Evolutionary conservation across 352 stramenopile genomes (phyloP), one percentile per base, ranked within the genome.

Genomic region (Phytophthora sp.): DNA sequence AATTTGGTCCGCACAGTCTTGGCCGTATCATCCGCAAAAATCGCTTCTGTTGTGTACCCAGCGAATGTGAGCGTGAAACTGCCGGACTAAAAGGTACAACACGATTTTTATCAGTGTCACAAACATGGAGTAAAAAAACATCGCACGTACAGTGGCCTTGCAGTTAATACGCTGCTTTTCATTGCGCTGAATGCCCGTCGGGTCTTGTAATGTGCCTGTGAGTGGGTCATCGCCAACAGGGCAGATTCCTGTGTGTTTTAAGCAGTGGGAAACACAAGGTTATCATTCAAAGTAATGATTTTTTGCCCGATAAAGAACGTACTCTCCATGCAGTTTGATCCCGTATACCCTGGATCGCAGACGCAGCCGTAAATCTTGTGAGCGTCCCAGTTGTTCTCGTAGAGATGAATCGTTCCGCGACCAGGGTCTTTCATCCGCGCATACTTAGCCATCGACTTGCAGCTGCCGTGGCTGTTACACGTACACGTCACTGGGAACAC

Each of bases 61-160:
- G 79, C 74, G 61, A 94, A 97, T 2, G 81, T 90, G 16, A 98
- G 77, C 18, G 86, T 93, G 66, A 98, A 97, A 38, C 69, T 87
- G 3, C 89, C 89, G 3, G 79, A 84, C 78, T 87, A 57, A 18
- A 6, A 36, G 13, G 12, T 33, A 3, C 29, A 12, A 38, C 21
- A 51, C 16, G 13, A 31, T 21, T n/a, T n/a, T 51, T n/a, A 26
- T 26, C 26, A 16, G 8, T 2, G 35, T 45, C 2, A 30, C 7
- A 30, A 13, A 7, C 3, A 16, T 12, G 26, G 1, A 42, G n/a
- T 33, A 8, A 8, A 46, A 47, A 2, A 0, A 23, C 6, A 46
- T 20, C 7, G 53, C 45, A 68, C 67, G 69, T 62, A 80, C 83
- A 20, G 92, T 95, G 27, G 84, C 83, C 6, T 85, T 86, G 71